Evolutionary conservation across 208 protist genomes (phyloP).

Genomic region (Crithidia bombi): DNA sequence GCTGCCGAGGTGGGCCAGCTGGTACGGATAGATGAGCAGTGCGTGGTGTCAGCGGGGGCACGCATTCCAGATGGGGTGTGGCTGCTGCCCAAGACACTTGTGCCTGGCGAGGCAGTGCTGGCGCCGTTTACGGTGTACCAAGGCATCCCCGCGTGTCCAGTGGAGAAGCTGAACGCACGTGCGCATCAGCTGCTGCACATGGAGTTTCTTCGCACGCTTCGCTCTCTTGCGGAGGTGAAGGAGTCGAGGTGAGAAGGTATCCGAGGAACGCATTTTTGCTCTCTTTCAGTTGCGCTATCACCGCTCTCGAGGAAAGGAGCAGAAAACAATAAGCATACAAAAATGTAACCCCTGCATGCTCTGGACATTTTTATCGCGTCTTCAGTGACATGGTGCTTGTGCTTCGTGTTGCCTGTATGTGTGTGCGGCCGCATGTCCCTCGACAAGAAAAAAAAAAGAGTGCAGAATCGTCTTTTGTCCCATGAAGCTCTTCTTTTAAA

Average conservation of each 20-base stretch:
- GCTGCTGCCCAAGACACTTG: slow-evolving; percentile 51
- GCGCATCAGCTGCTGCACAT: slow-evolving; percentile 47
- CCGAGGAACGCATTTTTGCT: not conserved
- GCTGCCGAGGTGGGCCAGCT: slow-evolving; percentile 52
- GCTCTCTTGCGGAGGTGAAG: not conserved
- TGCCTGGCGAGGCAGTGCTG: slow-evolving; percentile 55
- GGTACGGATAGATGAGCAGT: slow-evolving; percentile 65
- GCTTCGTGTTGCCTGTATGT: too few species aligned
- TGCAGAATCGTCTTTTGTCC: too few species aligned
- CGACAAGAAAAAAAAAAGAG: too few species aligned
- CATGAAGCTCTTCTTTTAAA: too few species aligned
- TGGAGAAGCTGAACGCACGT: slow-evolving; percentile 44
- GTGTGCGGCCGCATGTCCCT: too few species aligned
- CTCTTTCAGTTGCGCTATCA: not conserved
- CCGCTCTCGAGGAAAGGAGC: too few species aligned
- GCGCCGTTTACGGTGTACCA: slow-evolving; percentile 64
- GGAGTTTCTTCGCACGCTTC: slow-evolving; percentile 40
- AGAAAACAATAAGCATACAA: too few species aligned
- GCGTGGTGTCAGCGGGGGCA: slow-evolving; percentile 54
- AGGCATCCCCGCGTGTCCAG: slow-evolving; percentile 48
- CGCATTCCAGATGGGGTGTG: slow-evolving; percentile 68
- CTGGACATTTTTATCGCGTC: too few species aligned
- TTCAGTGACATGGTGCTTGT: too few species aligned
- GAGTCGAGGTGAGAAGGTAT: not conserved
- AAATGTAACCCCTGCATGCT: too few species aligned